phyloP scores from a whole-genome alignment of 805 yeast species.

The Suhomyces pyralidae region DNA sequence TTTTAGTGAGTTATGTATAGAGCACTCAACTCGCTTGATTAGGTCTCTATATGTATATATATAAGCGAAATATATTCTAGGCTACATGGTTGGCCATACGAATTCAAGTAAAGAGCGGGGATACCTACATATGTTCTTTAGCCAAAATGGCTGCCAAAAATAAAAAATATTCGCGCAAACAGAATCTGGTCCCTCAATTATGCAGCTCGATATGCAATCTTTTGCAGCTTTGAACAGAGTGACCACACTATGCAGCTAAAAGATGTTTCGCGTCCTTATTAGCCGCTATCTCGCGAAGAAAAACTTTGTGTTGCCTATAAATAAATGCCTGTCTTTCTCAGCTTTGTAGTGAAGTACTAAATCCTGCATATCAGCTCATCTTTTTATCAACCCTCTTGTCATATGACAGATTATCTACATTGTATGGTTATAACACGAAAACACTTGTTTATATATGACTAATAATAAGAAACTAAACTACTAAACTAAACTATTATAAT shows the following conservation, averaged over 20 bases:
- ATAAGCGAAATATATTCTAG: background rate
- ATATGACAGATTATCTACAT: background rate
- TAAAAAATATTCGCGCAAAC: background rate
- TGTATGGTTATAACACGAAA: background rate
- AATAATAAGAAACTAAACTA: constrained; percentile 2
- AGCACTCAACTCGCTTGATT: background rate
- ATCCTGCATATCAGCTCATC: background rate
- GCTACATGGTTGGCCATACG: background rate
- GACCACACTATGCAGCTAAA: background rate
- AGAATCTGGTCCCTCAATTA: background rate
- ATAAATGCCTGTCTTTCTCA: background rate
- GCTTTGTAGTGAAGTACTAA: background rate
- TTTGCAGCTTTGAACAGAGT: no score
- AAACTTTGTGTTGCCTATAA: background rate
- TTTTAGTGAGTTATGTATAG: background rate
- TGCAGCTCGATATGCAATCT: background rate
- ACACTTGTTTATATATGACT: background rate
- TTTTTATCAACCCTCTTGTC: background rate
- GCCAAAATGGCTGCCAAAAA: background rate
- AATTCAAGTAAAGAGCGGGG: background rate
- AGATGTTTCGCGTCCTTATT: background rate
- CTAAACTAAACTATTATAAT: constrained; percentile 1
- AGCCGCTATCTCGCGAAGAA: background rate
- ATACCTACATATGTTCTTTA: background rate
- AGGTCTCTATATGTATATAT: background rate